Conservation (phyloP, 2,329 filamentous ascomycete species). For the Fusarium camptoceras region DNA sequence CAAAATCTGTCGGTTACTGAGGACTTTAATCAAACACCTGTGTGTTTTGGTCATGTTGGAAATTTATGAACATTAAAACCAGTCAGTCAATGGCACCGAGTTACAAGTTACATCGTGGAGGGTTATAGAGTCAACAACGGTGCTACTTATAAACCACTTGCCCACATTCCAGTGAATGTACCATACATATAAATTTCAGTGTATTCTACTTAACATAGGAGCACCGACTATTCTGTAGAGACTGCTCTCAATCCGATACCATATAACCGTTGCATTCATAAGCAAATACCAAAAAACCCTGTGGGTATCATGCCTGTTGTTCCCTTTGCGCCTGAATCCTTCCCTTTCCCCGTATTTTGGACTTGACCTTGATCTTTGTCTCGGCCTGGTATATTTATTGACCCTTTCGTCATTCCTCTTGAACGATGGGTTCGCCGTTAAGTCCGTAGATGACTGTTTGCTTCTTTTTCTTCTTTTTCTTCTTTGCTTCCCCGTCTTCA, state of each 20-base stretch:
- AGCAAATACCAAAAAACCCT: slow-evolving; percentile 42
- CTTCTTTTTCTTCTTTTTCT: slow-evolving; percentile 52
- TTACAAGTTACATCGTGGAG: neutral
- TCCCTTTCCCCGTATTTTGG: slow-evolving; percentile 18
- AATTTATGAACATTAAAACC: neutral
- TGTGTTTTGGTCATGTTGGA: neutral
- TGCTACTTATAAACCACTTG: neutral
- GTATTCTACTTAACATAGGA: slow-evolving; percentile 5
- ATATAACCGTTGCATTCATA: slow-evolving; percentile 14
- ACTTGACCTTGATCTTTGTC: slow-evolving; percentile 11
- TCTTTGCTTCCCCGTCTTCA: slow-evolving; percentile 47
- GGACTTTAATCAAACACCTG: neutral
- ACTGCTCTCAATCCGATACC: slow-evolving; percentile 27
- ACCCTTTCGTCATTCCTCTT: slow-evolving; percentile 35
- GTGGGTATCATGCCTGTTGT: slow-evolving; percentile 46
- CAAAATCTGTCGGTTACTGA: neutral
- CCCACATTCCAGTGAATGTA: neutral
- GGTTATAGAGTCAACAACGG: neutral
- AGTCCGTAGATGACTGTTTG: slow-evolving; percentile 52
- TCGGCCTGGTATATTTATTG: slow-evolving; percentile 12
- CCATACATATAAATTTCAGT: neutral
- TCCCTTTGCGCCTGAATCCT: slow-evolving; percentile 33
- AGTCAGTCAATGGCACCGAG: too few species aligned
- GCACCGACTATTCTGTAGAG: slow-evolving; percentile 31
- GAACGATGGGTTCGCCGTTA: slow-evolving; percentile 52